Percentiles rank a stretch among this genome's conserved stretches.
Evolutionary conservation across 2,329 filamentous ascomycete genomes (phyloP).

Genomic region (Alternaria sp.): DNA sequence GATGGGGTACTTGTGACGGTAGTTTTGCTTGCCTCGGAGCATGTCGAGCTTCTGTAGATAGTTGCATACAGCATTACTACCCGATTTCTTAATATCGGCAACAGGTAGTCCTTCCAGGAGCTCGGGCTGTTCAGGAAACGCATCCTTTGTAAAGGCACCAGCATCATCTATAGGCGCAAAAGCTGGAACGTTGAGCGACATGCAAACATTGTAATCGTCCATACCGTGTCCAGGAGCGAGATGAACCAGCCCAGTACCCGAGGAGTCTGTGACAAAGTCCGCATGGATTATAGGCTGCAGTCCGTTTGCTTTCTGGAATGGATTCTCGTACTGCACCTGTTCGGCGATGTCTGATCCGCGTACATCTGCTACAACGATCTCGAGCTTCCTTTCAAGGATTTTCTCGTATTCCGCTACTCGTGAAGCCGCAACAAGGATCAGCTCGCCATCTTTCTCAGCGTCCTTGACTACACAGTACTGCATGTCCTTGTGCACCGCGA

Average conservation of each 20-base stretch:
- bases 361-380: constrained; percentile 65
- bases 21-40: constrained; percentile 75
- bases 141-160: constrained; percentile 82
- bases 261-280: constrained; percentile 86
- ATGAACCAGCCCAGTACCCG: constrained; percentile 96
- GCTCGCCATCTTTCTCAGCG: constrained; percentile 54
- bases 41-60: constrained; percentile 63
- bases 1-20: constrained; percentile 94
- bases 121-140: constrained; percentile 74
- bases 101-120: constrained; percentile 77
- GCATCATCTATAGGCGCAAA: constrained; percentile 85
- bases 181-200: constrained; percentile 71
- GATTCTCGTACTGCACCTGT: constrained; percentile 72
- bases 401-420: constrained; percentile 66
- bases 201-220: constrained; percentile 91
- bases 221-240: constrained; percentile 94
- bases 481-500: constrained; percentile 80
- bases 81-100: constrained; percentile 67
- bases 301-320: constrained; percentile 68
- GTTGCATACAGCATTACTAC: constrained; percentile 70
- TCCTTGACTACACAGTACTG: constrained; percentile 73
- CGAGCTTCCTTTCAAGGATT: constrained; percentile 45
- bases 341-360: constrained; percentile 71
- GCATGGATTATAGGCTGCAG: constrained; percentile 80
- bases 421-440: constrained; percentile 75